Conservation (phyloP, 768 basidiomycete genomes). For the Lactarius sp. region DNA sequence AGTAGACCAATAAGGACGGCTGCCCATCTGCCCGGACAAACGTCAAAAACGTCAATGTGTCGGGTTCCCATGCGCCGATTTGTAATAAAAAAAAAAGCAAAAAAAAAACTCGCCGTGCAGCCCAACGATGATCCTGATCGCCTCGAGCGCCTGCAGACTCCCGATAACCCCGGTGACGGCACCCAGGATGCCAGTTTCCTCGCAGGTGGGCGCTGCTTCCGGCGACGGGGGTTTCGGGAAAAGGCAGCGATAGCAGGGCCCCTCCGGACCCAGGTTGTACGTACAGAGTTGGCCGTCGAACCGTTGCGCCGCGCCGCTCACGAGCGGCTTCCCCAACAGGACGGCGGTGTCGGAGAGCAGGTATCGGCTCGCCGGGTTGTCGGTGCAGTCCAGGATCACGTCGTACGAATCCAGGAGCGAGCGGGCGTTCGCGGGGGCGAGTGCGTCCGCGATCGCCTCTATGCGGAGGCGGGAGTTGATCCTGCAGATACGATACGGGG, state of each 20-base stretch:
- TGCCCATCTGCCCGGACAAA: slow-evolving; percentile 42
- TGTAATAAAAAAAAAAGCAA: background rate
- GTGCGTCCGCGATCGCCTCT: slow-evolving; percentile 47
- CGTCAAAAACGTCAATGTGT: background rate
- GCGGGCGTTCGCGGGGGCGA: slow-evolving; percentile 62
- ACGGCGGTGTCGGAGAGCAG: slow-evolving; percentile 86
- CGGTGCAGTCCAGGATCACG: slow-evolving; percentile 89
- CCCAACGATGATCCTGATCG: slow-evolving; percentile 72
- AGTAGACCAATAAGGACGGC: slow-evolving; percentile 68
- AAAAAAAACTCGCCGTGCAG: slow-evolving; percentile 47
- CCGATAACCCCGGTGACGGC: slow-evolving; percentile 88
- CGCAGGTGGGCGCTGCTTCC: slow-evolving; percentile 68
- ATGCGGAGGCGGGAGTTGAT: slow-evolving; percentile 68
- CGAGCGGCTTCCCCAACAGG: slow-evolving; percentile 68
- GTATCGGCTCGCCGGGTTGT: slow-evolving; percentile 89
- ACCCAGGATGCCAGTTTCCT: slow-evolving; percentile 85
- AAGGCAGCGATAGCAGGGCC: slow-evolving; percentile 92
- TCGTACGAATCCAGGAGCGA: slow-evolving; percentile 57
- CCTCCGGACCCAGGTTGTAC: slow-evolving; percentile 62
- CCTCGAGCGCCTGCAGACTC: slow-evolving; percentile 82
- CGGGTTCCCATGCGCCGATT: background rate
- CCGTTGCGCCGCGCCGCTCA: slow-evolving; percentile 89
- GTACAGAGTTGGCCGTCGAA: slow-evolving; percentile 77
- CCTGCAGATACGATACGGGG: slow-evolving; percentile 38
- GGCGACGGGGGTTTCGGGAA: slow-evolving; percentile 76